Percentiles rank a stretch among this genome's conserved stretches.
Evolutionary conservation across 495 filamentous ascomycete genomes (phyloP).

Genomic region (Penicillium salamii): DNA sequence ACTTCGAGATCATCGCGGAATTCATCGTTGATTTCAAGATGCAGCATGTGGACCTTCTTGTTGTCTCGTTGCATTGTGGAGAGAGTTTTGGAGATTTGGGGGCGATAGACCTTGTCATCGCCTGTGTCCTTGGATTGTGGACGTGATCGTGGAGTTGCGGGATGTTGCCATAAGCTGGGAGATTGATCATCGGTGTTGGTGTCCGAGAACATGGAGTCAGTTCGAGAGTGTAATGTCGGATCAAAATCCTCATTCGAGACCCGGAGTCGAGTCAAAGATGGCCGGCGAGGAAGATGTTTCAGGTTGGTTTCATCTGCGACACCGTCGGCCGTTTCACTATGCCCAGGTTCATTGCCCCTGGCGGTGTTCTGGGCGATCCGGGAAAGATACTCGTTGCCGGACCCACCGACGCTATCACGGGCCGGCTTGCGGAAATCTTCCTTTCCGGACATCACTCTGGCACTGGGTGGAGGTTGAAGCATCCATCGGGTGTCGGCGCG

Average conservation of each 20-base stretch:
- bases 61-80: constrained; percentile 30
- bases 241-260: constrained; percentile 28
- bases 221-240: constrained; percentile 26
- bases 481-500: constrained; percentile 78
- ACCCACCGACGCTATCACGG: constrained; percentile 15
- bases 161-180: constrained; percentile 32
- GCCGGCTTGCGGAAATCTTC: constrained; percentile 45
- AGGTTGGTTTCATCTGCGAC: constrained; percentile 7
- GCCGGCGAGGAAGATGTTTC: constrained; percentile 16
- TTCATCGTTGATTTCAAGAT: constrained; percentile 42
- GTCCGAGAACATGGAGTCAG: constrained; percentile 35
- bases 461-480: constrained; percentile 81
- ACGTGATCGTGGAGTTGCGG: constrained; percentile 40
- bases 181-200: constrained; percentile 31
- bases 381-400: constrained; percentile 10
- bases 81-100: constrained; percentile 35
- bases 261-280: constrained; percentile 23
- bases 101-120: constrained; percentile 27
- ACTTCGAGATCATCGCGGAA: constrained; percentile 31
- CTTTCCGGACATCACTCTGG: constrained; percentile 85
- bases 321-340: constrained; percentile 10
- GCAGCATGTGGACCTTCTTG: constrained; percentile 41
- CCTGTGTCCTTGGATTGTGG: constrained; percentile 41
- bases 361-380: constrained; percentile 6
- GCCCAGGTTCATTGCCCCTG: constrained; percentile 1